Evolutionary conservation across 176 grass and related monocot genomes (phyloP), one percentile per base, ranked within the genome.

Genomic region (Lolium multiflorum): DNA sequence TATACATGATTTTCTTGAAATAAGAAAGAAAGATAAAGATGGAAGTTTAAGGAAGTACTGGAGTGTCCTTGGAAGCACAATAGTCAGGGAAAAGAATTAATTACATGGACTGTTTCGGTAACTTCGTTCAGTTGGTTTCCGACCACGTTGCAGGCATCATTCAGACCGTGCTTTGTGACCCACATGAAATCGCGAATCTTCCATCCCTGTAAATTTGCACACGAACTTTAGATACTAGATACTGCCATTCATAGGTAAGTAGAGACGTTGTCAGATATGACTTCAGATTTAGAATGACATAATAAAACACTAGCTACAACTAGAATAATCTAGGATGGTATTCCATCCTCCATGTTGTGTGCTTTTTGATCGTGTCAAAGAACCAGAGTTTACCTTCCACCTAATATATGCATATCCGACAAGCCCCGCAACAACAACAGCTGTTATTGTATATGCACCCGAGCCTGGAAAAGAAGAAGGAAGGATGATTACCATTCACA

Each of bases 111-210:
- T 74, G 62, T 83, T 50, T 92, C 91, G 61, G 93, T 93, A 91
- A 98, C 96, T 78, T 84, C 88, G 31, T 95, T 90, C 26, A 98
- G 63, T 46, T 95, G 91, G 78, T 69, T 87, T 7, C 96, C 96
- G 48, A 98, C 93, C 15, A 62, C 81, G 59, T 79, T 83, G 41
- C 96, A 95, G 54, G 96, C 93, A 86, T 98, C 89, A 67, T 91
- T 60, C 22, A 98, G 87, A 18, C 96, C 90, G 39, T 84, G 89
- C 57, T 77, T 94, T 1, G 93, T 95, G 67, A 94, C 96, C 90
- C 95, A 98, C 93, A 98, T 94, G 86, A 98, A 76, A 74, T 95
- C 93, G 26, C 88, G 84, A 68, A 95, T 72, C 55, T 95, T 95
- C 96, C 89, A 98, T 11, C 96, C 96, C 93, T 98, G 84, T 41